A percentile compares a stretch with the other conserved stretches of the same genome.
Conservation (phyloP, 2,329 filamentous ascomycete genomes). For the Penicillium vulpinum region DNA sequence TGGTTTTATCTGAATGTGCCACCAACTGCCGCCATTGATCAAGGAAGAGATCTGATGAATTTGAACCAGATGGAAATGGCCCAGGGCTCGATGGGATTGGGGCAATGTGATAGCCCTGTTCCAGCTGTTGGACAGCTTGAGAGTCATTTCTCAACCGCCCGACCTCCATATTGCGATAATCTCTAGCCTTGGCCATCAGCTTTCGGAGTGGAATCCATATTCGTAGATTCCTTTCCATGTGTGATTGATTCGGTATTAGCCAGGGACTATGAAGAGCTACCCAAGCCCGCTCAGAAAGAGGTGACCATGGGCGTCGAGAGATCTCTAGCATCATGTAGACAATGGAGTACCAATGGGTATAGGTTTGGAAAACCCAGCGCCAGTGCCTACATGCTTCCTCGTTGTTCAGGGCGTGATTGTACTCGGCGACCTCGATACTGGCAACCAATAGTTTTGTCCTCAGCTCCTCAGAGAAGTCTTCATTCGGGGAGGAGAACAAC, state of each 20-base stretch:
- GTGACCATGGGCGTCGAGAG: constrained; percentile 49
- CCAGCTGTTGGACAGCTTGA: constrained; percentile 18
- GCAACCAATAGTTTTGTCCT: constrained; percentile 40
- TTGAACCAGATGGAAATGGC: constrained; percentile 20
- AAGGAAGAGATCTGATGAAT: constrained; percentile 22
- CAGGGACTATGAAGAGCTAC: constrained; percentile 45
- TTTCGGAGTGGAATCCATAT: constrained; percentile 39
- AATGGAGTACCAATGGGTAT: constrained; percentile 61
- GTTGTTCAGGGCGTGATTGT: constrained; percentile 55
- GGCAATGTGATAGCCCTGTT: constrained; percentile 3
- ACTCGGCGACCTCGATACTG: constrained; percentile 47
- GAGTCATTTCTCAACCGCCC: constrained; percentile 29
- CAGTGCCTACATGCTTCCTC: constrained; percentile 53
- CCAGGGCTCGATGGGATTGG: constrained; percentile 31
- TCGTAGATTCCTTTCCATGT: constrained; percentile 33
- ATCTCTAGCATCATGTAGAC: constrained; percentile 58
- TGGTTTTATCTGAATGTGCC: neutral
- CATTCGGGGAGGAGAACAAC: constrained; percentile 41
- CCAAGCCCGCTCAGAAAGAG: constrained; percentile 52
- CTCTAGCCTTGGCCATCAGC: constrained; percentile 31
- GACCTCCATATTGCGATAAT: constrained; percentile 37
- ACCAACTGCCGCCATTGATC: constrained; percentile 35
- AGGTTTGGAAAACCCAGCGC: constrained; percentile 62
- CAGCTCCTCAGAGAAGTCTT: constrained; percentile 38
- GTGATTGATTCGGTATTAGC: constrained; percentile 40